phyloP scores from a whole-genome alignment of 345 rosid species.

The Melaleuca quinquenervia region DNA sequence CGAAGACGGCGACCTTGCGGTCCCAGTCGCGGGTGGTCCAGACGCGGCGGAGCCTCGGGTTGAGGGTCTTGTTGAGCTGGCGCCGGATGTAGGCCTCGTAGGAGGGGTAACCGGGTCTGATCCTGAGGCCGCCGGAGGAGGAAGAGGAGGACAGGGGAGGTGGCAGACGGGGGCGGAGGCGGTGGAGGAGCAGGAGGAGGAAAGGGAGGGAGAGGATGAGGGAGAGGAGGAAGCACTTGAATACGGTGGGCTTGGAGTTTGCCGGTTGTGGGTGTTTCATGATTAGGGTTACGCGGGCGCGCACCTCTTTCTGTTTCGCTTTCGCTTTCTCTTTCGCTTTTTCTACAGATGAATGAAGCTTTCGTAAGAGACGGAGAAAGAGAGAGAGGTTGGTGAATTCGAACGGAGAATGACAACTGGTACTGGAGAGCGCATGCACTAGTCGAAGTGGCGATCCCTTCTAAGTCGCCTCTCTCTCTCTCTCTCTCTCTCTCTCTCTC shows the following conservation, averaged over 20 bases:
- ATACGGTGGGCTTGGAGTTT: neutral
- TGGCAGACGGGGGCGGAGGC: neutral
- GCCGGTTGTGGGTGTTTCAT: neutral
- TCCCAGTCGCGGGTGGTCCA: slow-evolving; percentile 97
- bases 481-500: neutral
- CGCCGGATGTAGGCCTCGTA: slow-evolving; percentile 77
- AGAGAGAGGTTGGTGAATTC: too few relatives aligned
- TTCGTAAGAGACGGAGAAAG: neutral
- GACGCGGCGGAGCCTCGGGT: slow-evolving; percentile 56
- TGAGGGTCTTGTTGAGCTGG: slow-evolving; percentile 85
- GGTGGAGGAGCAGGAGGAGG: slow-evolving; percentile 3
- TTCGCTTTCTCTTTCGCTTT: neutral
- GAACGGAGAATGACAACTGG: too few relatives aligned
- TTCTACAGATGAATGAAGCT: neutral
- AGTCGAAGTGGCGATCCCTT: too few relatives aligned
- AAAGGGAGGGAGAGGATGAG: slow-evolving; percentile 25
- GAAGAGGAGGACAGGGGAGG: neutral
- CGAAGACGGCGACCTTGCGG: slow-evolving; percentile 59
- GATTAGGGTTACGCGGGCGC: neutral
- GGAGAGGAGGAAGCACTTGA: slow-evolving; percentile 22
- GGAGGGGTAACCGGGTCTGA: slow-evolving; percentile 63
- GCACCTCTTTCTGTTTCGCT: neutral
- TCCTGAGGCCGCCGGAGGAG: slow-evolving; percentile 24
- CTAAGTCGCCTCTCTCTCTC: too few relatives aligned
- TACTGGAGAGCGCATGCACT: too few relatives aligned